Percentiles rank a stretch among this genome's conserved stretches.
Evolutionary conservation across 78 protist species (phyloP).

Genomic region (Capsaspora owczarzaki): DNA sequence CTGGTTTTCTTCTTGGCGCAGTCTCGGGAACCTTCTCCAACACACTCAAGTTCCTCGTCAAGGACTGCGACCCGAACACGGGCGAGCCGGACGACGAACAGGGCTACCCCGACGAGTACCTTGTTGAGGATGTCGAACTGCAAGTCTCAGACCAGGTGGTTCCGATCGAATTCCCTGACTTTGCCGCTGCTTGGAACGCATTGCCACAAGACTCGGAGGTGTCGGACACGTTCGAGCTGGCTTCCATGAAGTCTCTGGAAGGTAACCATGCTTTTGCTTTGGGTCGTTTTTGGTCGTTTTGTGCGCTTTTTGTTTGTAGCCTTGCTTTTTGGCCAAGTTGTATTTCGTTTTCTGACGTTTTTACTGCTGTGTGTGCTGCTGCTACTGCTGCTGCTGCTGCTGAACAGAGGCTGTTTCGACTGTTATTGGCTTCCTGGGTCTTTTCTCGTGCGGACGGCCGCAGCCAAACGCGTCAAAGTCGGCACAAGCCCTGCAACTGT

Average conservation of each 20-base stretch:
- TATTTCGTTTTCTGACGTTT: too few species aligned
- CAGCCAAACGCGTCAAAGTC: too few species aligned
- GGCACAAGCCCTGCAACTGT: conserved; percentile 46
- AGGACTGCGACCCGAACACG: conserved; percentile 67
- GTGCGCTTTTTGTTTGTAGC: too few species aligned
- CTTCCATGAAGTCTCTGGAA: conserved; percentile 41
- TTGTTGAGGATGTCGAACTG: conserved; percentile 12
- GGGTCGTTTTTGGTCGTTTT: too few species aligned
- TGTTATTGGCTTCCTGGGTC: conserved; percentile 55
- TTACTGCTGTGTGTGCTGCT: too few species aligned
- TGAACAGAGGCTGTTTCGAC: conserved; percentile 52
- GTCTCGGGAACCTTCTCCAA: conserved; percentile 23
- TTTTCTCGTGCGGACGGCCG: conserved; percentile 63
- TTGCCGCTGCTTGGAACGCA: conserved; percentile 57
- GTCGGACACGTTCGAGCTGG: conserved; percentile 49
- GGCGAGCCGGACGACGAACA: conserved; percentile 55
- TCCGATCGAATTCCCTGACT: conserved; percentile 37
- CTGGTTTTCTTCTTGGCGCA: conserved; percentile 10
- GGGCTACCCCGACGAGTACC: conserved; percentile 60
- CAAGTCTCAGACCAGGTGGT: conserved; percentile 48
- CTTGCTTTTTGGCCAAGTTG: too few species aligned
- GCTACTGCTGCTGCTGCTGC: too few species aligned
- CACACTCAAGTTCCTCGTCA: conserved; percentile 50
- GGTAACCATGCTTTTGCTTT: not conserved
- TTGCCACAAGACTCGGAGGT: conserved; percentile 46